Evolutionary conservation across 2,329 filamentous ascomycete genomes (phyloP).

Genomic region (Microdochium bolleyi): DNA sequence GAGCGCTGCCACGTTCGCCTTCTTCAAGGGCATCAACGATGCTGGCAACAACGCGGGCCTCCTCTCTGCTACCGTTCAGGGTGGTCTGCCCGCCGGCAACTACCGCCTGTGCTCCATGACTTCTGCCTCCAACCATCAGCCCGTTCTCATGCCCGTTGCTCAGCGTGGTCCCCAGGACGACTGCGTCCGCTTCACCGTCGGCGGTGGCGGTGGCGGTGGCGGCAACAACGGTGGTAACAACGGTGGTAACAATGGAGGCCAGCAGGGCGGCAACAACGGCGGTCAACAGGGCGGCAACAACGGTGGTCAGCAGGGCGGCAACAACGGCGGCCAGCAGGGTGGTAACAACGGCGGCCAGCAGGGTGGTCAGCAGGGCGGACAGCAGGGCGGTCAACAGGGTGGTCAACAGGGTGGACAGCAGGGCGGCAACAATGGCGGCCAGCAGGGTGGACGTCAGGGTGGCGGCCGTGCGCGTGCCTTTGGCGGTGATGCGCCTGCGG

Average conservation of each 20-base stretch:
- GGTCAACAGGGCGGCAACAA: constrained; percentile 4
- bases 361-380: constrained; percentile 1
- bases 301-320: background rate
- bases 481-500: constrained; percentile 12
- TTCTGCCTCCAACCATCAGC: constrained; percentile 57
- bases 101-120: constrained; percentile 61
- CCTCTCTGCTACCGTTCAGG: constrained; percentile 43
- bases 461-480: background rate
- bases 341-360: constrained; percentile 3
- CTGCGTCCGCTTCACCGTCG: constrained; percentile 51
- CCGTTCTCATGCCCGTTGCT: constrained; percentile 57
- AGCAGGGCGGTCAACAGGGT: constrained; percentile 2
- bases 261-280: background rate
- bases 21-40: constrained; percentile 63
- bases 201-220: constrained; percentile 7
- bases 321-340: constrained; percentile 2
- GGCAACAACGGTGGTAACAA: constrained; percentile 7
- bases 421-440: constrained; percentile 3
- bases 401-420: too few relatives aligned
- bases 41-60: constrained; percentile 46
- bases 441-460: too few relatives aligned
- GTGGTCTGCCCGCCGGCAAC: constrained; percentile 52
- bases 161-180: constrained; percentile 61
- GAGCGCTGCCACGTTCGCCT: constrained; percentile 45
- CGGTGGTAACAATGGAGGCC: constrained; percentile 6